phyloP scores from a whole-genome alignment of 129 eudicot species.

The Chrysanthemum seticuspe region DNA sequence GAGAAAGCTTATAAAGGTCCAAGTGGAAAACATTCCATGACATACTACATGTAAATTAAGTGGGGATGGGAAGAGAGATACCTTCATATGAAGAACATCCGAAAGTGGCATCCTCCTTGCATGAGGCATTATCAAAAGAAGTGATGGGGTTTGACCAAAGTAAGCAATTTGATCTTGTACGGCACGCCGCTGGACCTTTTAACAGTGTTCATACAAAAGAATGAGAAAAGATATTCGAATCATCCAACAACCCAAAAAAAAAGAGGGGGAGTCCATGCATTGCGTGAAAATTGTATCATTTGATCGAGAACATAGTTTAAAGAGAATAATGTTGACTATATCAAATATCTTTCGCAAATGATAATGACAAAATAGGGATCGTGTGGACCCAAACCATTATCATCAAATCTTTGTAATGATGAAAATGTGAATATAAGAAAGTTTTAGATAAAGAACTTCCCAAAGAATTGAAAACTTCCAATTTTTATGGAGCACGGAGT shows the following conservation, averaged over 20 bases:
- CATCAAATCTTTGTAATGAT: neutral
- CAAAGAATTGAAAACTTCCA: neutral
- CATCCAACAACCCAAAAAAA: neutral
- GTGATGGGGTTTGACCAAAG: slow-evolving; percentile 96
- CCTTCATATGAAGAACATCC: slow-evolving; percentile 96
- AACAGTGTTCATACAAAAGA: slow-evolving; percentile 6
- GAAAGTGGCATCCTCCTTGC: slow-evolving; percentile 68
- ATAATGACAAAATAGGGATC: slow-evolving; percentile 3
- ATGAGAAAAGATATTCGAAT: neutral
- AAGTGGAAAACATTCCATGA: too few species aligned
- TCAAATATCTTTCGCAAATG: neutral
- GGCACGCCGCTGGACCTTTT: slow-evolving; percentile 77
- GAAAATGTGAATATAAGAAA: neutral
- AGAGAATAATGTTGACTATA: neutral
- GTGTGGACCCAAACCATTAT: too few species aligned
- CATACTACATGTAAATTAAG: neutral
- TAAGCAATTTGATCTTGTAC: slow-evolving; percentile 88
- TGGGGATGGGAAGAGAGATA: slow-evolving; percentile 7
- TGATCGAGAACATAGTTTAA: slow-evolving; percentile 9
- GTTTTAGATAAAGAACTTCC: neutral
- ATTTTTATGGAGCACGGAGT: neutral
- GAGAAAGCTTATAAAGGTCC: too few species aligned
- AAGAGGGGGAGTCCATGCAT: neutral
- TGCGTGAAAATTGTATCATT: neutral
- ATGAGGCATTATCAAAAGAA: slow-evolving; percentile 86